Base-by-base conservation (phyloP, 2,329 filamentous ascomycete species). In the Colletotrichum aenigma region DNA sequence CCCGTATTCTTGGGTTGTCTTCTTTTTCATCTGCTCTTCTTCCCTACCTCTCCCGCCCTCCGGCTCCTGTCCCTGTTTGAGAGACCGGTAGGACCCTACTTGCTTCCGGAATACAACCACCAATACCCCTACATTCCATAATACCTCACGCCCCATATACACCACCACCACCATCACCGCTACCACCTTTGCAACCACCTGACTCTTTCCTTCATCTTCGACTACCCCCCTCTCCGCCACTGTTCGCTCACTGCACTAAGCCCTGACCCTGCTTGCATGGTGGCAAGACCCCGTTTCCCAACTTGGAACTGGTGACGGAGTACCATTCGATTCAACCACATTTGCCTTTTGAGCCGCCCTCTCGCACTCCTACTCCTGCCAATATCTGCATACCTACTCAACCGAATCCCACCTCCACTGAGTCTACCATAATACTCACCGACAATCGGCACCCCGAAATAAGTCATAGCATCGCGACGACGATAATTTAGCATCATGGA, bases 231-330 rank as follows among this genome's bases (percentile, higher is more conserved):
- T 38, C 74, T 67, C 75, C 71, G 66, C 71, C 71, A 74, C 75
- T 62, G 61, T 66, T 70, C 56, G 36, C 38, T 65, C 28, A 38
- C 67, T 61, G 56, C 28, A 32, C 30, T 18, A 48, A 74, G 58
- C 71, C 75, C 72, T 76, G 74, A 75, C 75, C 72, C 43, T 70
- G 64, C 34, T 70, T 72, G 66, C 38, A 68, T 73, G 74, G 74
- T 75, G 74, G 70, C 74, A 75, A 75, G 74, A 75, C 74, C 74
- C 74, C 74, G 70, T 75, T 75, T 73, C 74, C 71, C 70, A 75
- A 67, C 70, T 73, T 18, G 67, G 60, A 24, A 58, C 74, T 60
- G 74, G 74, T 75, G 74, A 75, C 74, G 70, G 58, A 75, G 74
- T 73, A 34, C 16, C 58, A 38, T 77, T 73, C 70, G 52, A 66